phyloP scores from a whole-genome alignment of 768 basidiomycete genomes.

The Ramaria sp. region DNA sequence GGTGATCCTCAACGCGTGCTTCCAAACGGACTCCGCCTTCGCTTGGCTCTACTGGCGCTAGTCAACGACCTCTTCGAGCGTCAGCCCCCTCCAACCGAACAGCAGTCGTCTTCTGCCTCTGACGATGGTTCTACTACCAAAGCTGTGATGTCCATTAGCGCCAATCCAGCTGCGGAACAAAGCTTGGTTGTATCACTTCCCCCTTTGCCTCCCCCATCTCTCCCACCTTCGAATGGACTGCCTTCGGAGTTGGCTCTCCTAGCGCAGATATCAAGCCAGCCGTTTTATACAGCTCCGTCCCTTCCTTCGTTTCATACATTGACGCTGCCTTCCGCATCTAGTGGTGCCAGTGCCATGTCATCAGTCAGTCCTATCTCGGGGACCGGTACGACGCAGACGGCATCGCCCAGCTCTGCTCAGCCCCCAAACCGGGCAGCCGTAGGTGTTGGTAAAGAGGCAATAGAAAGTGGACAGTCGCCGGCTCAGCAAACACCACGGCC shows the following conservation, averaged over 20 bases:
- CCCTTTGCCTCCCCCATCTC: background rate
- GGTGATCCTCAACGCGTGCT: slow-evolving; percentile 19
- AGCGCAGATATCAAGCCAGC: slow-evolving; percentile 1
- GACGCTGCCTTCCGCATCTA: slow-evolving; percentile 1
- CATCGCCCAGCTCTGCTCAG: background rate
- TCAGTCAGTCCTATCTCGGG: background rate
- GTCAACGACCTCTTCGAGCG: slow-evolving; percentile 78
- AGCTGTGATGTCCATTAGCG: background rate
- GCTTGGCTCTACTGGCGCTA: slow-evolving; percentile 64
- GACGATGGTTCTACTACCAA: background rate
- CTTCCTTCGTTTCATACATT: slow-evolving; percentile 6
- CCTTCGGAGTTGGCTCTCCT: background rate
- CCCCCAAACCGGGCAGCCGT: background rate
- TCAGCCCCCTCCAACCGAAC: slow-evolving; percentile 34
- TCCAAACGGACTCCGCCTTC: slow-evolving; percentile 72
- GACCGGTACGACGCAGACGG: background rate
- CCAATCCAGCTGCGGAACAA: background rate
- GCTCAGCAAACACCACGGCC: background rate
- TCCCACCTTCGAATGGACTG: background rate
- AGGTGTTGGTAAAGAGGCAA: background rate
- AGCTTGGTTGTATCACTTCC: background rate
- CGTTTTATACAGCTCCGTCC: background rate
- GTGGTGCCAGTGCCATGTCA: background rate
- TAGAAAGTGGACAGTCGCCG: no score
- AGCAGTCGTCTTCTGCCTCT: background rate